Base-by-base conservation (phyloP, 1,284 basidiomycete genomes). In the Omphalotus olearius region DNA sequence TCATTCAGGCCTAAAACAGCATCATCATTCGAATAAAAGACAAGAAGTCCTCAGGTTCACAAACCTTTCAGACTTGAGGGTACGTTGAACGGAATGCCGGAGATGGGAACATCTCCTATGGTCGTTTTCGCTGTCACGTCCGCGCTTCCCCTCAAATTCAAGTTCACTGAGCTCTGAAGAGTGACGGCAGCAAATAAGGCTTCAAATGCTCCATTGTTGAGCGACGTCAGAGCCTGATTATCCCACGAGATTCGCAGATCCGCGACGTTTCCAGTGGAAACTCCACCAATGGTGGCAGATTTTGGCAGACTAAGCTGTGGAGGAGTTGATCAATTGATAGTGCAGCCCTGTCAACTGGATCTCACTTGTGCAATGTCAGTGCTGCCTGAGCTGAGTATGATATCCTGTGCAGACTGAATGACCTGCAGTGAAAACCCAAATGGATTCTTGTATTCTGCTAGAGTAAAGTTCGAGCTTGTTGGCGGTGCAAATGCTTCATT, bases 391-490 rank as follows among this genome's bases (percentile, higher is more conserved):
- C 67, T 71, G 40, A 90, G 64, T 17, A 71, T 72, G 56, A 88
- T 78, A 25, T 75, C 72, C 59, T 88, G 73, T 3, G 73, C 70
- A 1, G 80, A 70, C 60, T 79, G 71, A 18, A 85, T 65, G 36
- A 85, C 83, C 62, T 86, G 83, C 50, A 91, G 64, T 17, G 80
- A 79, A 69, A 91, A 91, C 9, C 80, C 83, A 66, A 91, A 90
- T 1, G 88, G 88, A 66, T 90, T 91, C 66, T 79, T 80, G 63
- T 86, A 88, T 54, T 74, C 70, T 13, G 85, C 88, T 3, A 84
- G 57, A 0, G 85, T 85, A 51, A 73, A 68, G 51, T 80, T 72
- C 20, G 85, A 87, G 58, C 79, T 76, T 0, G 82, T 69, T n/a
- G 74, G 66, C 0, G 85, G 83, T 3, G 78, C 74, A 57, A 80